These are phyloP conservation scores for Amorphotheca resinae DNA, from an alignment of 495 filamentous ascomycete genomes.

Conservation along the genomic window DNA sequence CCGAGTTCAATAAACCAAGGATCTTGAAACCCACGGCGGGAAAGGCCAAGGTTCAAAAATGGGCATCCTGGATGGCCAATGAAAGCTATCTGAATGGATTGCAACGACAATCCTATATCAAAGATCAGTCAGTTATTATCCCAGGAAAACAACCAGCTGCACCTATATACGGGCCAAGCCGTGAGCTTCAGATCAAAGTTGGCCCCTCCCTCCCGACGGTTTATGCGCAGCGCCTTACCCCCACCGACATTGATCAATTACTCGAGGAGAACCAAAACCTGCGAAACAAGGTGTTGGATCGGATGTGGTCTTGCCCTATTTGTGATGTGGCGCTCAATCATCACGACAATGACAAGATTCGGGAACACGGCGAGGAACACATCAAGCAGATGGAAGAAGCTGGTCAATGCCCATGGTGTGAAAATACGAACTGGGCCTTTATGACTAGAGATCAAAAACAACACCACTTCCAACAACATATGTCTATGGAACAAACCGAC, in stretches of 20 bases:
- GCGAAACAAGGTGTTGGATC: constrained; percentile 12
- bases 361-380: constrained; percentile 5
- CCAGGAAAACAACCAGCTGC: constrained; percentile 12
- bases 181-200: constrained; percentile 4
- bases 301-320: constrained; percentile 10
- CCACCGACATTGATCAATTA: constrained; percentile 9
- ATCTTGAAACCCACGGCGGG: neutral
- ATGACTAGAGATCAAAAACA: constrained; percentile 9
- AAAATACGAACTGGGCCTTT: constrained; percentile 5
- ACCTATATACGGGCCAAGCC: constrained; percentile 10
- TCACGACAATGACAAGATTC: constrained; percentile 3
- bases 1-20: constrained; percentile 10
- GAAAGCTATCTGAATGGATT: constrained; percentile 1
- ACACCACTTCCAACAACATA: constrained; percentile 9
- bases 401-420: constrained; percentile 13
- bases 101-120: constrained; percentile 6
- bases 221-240: constrained; percentile 9
- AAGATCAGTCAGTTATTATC: constrained; percentile 14
- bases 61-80: constrained; percentile 2
- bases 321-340: constrained; percentile 6
- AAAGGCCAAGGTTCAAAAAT: constrained; percentile 1
- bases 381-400: neutral
- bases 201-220: constrained; percentile 10
- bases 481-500: neutral
- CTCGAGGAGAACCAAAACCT: constrained; percentile 6